Evolutionary conservation across 352 stramenopile genomes (phyloP).

Genomic region (Phytophthora sp.): DNA sequence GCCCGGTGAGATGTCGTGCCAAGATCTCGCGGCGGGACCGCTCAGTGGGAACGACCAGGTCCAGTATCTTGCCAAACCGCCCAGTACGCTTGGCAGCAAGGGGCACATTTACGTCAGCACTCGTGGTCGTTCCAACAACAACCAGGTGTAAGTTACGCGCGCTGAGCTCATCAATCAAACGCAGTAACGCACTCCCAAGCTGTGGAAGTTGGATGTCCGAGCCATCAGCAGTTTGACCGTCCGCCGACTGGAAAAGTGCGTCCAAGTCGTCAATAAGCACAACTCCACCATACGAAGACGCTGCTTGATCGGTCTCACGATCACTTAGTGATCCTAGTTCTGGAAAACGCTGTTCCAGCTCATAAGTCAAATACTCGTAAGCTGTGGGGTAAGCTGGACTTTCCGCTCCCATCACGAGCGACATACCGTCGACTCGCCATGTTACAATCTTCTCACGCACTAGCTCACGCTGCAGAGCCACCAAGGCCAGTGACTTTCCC

Average conservation of each 20-base stretch:
- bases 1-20: slow-evolving; percentile 38
- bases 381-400: slow-evolving; percentile 48
- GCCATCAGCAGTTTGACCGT: slow-evolving; percentile 42
- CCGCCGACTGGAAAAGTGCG: slow-evolving; percentile 58
- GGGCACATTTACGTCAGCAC: slow-evolving; percentile 48
- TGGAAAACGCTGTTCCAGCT: slow-evolving; percentile 45
- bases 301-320: neutral
- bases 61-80: slow-evolving; percentile 63
- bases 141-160: slow-evolving; percentile 40
- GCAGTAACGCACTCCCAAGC: slow-evolving; percentile 66
- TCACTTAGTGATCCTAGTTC: slow-evolving; percentile 16
- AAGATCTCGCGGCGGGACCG: slow-evolving; percentile 58
- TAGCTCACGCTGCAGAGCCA: slow-evolving; percentile 36
- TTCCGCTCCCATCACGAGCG: slow-evolving; percentile 64
- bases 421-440: slow-evolving; percentile 43
- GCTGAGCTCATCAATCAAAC: slow-evolving; percentile 61
- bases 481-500: slow-evolving; percentile 65
- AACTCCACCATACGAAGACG: slow-evolving; percentile 37
- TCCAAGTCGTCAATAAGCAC: slow-evolving; percentile 78
- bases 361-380: slow-evolving; percentile 62
- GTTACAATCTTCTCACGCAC: slow-evolving; percentile 30
- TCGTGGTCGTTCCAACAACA: slow-evolving; percentile 56
- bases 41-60: slow-evolving; percentile 74
- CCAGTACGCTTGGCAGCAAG: slow-evolving; percentile 49
- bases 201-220: slow-evolving; percentile 44